A percentile compares a stretch with the other conserved stretches of the same genome.
These are phyloP conservation scores for Melastoma malabathricum DNA, from an alignment of 345 rosid species.

Conservation along the genomic window DNA sequence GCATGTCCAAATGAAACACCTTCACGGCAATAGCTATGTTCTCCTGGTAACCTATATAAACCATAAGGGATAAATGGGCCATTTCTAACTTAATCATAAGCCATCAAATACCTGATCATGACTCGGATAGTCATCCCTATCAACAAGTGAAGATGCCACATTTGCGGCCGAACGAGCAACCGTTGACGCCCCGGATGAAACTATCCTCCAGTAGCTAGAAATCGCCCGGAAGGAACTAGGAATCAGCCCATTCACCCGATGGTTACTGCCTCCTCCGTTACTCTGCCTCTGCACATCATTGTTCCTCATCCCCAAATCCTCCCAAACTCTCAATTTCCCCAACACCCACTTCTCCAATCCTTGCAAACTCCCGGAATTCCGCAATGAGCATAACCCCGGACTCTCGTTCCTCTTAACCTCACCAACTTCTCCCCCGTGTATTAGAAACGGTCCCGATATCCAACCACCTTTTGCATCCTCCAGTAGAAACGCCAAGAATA, in stretches of 20 bases:
- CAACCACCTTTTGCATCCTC: too few species aligned
- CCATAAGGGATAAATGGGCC: too few species aligned
- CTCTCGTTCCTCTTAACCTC: constrained; percentile 12
- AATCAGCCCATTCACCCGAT: constrained; percentile 26
- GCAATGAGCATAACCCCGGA: constrained; percentile 28
- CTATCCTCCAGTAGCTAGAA: constrained; percentile 58
- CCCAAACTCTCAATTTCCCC: constrained; percentile 10
- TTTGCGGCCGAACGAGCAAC: constrained; percentile 77
- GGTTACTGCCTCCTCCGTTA: constrained; percentile 5
- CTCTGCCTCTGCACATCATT: constrained; percentile 29
- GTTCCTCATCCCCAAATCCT: constrained; percentile 43
- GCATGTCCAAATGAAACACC: too few species aligned
- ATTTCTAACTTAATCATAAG: neutral
- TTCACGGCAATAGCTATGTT: too few species aligned
- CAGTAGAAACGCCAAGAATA: too few species aligned
- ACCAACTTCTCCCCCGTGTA: too few species aligned
- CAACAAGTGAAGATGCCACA: constrained; percentile 65
- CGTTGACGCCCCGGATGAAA: constrained; percentile 86
- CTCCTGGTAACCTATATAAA: too few species aligned
- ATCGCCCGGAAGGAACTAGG: constrained; percentile 67
- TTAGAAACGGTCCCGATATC: too few species aligned
- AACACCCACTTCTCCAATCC: constrained; percentile 23
- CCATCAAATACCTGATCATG: constrained; percentile 50
- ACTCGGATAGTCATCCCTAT: constrained; percentile 39
- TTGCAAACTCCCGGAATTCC: constrained; percentile 22